Evolutionary conservation across 495 filamentous ascomycete genomes (phyloP).

Genomic region (Neurospora sp.): DNA sequence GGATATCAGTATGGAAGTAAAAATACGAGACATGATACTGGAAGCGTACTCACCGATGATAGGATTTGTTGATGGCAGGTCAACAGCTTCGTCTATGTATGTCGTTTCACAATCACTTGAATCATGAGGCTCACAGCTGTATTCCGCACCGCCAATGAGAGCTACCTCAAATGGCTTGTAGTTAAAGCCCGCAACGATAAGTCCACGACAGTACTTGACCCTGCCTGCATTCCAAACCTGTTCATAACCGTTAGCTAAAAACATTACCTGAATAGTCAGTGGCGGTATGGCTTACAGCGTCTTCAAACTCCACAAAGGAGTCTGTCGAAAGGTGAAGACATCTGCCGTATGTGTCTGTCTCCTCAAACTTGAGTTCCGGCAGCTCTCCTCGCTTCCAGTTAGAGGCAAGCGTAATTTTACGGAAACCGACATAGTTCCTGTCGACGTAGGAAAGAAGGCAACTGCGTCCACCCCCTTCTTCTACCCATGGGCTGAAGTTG

Average conservation of each 20-base stretch:
- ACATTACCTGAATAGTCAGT: neutral
- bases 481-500: slow-evolving; percentile 35
- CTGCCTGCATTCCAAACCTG: slow-evolving; percentile 27
- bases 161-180: slow-evolving; percentile 29
- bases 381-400: slow-evolving; percentile 13
- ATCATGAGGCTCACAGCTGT: slow-evolving; percentile 13
- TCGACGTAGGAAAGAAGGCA: slow-evolving; percentile 32
- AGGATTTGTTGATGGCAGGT: slow-evolving; percentile 23
- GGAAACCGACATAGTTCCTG: slow-evolving; percentile 36
- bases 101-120: slow-evolving; percentile 28
- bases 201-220: slow-evolving; percentile 26
- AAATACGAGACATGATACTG: neutral
- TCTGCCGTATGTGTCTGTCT: slow-evolving; percentile 24
- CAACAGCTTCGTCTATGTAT: slow-evolving; percentile 16
- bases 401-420: slow-evolving; percentile 23
- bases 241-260: slow-evolving; percentile 6
- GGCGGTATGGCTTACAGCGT: slow-evolving; percentile 20
- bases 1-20: neutral
- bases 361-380: slow-evolving; percentile 18
- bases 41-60: slow-evolving; percentile 27
- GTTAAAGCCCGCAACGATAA: slow-evolving; percentile 31
- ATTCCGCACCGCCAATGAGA: slow-evolving; percentile 10
- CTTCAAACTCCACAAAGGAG: slow-evolving; percentile 38
- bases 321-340: slow-evolving; percentile 35
- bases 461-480: slow-evolving; percentile 15